Conservation (phyloP, 2,329 filamentous ascomycete genomes). For the Clonostachys rhizophaga region DNA sequence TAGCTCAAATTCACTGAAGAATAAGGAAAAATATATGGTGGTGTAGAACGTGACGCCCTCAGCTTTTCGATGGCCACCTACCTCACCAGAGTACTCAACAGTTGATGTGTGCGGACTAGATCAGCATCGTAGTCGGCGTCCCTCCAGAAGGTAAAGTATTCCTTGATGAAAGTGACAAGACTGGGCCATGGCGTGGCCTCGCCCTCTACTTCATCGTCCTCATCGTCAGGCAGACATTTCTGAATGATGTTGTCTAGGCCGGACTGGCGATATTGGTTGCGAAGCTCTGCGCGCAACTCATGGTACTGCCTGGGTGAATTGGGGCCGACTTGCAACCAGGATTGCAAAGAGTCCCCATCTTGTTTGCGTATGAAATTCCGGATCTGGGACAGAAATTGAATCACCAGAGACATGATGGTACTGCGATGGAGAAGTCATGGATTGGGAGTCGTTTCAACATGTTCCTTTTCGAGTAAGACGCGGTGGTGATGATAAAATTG, state of each 20-base stretch:
- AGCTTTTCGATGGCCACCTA: constrained; percentile 35
- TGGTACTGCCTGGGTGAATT: constrained; percentile 63
- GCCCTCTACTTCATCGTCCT: constrained; percentile 59
- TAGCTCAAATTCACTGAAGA: constrained; percentile 1
- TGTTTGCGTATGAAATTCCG: constrained; percentile 49
- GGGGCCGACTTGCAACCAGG: constrained; percentile 73
- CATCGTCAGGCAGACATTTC: constrained; percentile 53
- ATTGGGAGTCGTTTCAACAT: too few species aligned
- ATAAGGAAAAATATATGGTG: too few species aligned
- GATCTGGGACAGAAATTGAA: constrained; percentile 65
- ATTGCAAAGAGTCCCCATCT: constrained; percentile 61
- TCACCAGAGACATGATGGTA: constrained; percentile 53
- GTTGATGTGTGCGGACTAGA: constrained; percentile 68
- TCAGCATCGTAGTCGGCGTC: constrained; percentile 71
- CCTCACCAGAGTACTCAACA: constrained; percentile 72
- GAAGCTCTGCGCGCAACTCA: constrained; percentile 64
- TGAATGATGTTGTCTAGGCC: constrained; percentile 58
- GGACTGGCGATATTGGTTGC: constrained; percentile 24
- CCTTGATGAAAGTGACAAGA: constrained; percentile 73
- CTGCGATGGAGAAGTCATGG: too few species aligned
- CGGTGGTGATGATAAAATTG: too few species aligned
- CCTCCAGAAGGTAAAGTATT: constrained; percentile 77
- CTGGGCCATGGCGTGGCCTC: constrained; percentile 67
- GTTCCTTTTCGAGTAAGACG: too few species aligned
- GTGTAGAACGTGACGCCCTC: not conserved